These are phyloP conservation scores for Cystobasidium onofrii DNA, from an alignment of 768 basidiomycete genomes.

Conservation along the genomic window DNA sequence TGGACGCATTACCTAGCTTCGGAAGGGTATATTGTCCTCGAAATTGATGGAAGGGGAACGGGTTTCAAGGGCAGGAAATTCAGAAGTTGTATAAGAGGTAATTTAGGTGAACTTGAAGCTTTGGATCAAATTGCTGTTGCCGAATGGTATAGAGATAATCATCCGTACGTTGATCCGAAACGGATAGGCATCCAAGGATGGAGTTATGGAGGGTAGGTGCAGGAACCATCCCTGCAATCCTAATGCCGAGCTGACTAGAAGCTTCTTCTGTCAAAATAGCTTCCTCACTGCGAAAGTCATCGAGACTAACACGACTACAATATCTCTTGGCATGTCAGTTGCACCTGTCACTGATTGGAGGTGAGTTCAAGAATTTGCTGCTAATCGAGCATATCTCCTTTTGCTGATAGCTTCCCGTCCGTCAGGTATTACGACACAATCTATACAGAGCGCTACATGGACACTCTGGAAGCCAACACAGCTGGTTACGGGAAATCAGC, in stretches of 20 bases:
- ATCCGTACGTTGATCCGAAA: constrained; percentile 75
- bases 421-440: constrained; percentile 58
- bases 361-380: constrained; percentile 50
- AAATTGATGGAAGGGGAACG: constrained; percentile 82
- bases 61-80: constrained; percentile 77
- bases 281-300: constrained; percentile 90
- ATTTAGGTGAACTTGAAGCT: constrained; percentile 82
- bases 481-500: constrained; percentile 84
- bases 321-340: constrained; percentile 81
- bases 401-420: neutral
- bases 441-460: constrained; percentile 97
- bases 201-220: constrained; percentile 43
- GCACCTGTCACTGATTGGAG: constrained; percentile 88
- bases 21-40: constrained; percentile 72
- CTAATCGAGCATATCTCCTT: constrained; percentile 36
- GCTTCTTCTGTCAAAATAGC: constrained; percentile 42
- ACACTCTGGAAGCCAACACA: constrained; percentile 65
- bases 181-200: constrained; percentile 97
- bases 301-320: constrained; percentile 80
- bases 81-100: constrained; percentile 76
- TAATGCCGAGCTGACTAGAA: constrained; percentile 73
- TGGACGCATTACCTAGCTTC: constrained; percentile 84
- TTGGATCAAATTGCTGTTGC: constrained; percentile 83
- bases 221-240: neutral
- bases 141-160: constrained; percentile 68